A percentile compares a stretch with the other conserved stretches of the same genome.
Evolutionary conservation across 257 asterid genomes (phyloP).

Genomic region (Anisodus acutangulus): DNA sequence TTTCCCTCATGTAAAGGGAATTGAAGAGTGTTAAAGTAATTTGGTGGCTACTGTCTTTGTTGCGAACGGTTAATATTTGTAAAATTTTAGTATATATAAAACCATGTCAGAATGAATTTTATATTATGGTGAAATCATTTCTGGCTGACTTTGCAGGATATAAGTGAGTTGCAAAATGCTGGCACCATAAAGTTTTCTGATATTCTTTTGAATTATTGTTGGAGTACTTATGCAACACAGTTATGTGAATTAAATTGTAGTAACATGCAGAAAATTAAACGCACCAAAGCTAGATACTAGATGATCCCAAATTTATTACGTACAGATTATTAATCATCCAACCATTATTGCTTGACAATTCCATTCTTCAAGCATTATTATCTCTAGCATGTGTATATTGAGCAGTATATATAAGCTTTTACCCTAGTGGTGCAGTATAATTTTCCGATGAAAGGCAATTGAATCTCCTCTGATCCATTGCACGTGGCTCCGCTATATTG

Average conservation of each 20-base stretch:
- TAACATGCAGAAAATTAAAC: background rate
- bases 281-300: background rate
- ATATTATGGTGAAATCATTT: slow-evolving; percentile 3
- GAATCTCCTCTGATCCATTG: no score
- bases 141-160: slow-evolving; percentile 8
- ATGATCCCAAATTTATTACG: no score
- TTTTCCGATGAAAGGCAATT: no score
- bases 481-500: no score
- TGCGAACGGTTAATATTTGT: background rate
- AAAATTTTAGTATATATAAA: background rate
- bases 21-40: slow-evolving; percentile 8
- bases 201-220: background rate
- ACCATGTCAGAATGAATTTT: background rate
- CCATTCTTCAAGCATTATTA: no score
- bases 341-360: no score
- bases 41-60: slow-evolving; percentile 22
- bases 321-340: no score
- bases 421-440: no score
- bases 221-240: background rate
- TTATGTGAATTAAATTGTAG: background rate
- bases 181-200: slow-evolving; percentile 8
- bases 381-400: no score
- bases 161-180: slow-evolving; percentile 15
- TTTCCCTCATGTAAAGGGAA: background rate
- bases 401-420: no score